phyloP scores from a whole-genome alignment of 495 filamentous ascomycete genomes.

The Xylaria bambusicola region DNA sequence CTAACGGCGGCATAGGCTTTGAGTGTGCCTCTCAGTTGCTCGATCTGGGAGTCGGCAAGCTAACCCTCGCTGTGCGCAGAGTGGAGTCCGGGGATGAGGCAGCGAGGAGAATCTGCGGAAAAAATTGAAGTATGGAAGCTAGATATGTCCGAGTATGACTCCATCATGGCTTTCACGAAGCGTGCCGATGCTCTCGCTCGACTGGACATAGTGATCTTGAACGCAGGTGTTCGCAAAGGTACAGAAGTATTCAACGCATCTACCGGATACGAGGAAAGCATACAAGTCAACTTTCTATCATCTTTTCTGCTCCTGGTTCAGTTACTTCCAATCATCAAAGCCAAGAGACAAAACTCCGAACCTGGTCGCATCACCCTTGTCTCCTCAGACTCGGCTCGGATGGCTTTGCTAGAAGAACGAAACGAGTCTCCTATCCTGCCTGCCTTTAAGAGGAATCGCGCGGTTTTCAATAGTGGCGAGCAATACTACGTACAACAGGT shows the following conservation, averaged over 20 bases:
- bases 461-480: too few species aligned
- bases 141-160: conserved; percentile 51
- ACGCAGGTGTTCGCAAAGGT: conserved; percentile 43
- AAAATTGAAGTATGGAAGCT: conserved; percentile 54
- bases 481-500: conserved; percentile 8
- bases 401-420: conserved; percentile 36
- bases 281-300: conserved; percentile 57
- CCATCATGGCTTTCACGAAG: conserved; percentile 41
- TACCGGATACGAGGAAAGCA: conserved; percentile 42
- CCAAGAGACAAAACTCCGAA: conserved; percentile 26
- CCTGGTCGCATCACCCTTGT: conserved; percentile 35
- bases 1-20: conserved; percentile 54
- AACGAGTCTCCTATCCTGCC: conserved; percentile 37
- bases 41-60: conserved; percentile 40
- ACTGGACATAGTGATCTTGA: conserved; percentile 52
- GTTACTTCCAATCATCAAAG: conserved; percentile 29
- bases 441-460: too few species aligned
- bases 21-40: conserved; percentile 50
- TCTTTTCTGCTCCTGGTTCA: conserved; percentile 43
- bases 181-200: conserved; percentile 35
- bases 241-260: conserved; percentile 16
- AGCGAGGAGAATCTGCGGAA: conserved; percentile 17
- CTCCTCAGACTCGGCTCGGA: conserved; percentile 33
- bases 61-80: conserved; percentile 55
- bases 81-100: conserved; percentile 45